Conservation (phyloP, 2,329 filamentous ascomycete genomes). For the Xylaria polymorpha region DNA sequence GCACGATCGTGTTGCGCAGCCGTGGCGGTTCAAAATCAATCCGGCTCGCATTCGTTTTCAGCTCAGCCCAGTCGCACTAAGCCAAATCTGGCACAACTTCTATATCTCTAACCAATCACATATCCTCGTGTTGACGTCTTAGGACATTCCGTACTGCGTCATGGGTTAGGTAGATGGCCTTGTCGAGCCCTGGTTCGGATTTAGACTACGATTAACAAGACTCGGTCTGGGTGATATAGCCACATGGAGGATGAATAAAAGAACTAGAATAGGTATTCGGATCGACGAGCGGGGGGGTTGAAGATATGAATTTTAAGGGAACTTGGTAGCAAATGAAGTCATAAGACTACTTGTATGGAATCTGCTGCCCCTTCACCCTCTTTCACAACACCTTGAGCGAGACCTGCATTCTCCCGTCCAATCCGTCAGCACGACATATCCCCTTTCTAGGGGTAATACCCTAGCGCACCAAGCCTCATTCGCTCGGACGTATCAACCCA, state of each 20-base stretch:
- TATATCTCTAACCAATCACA: constrained; percentile 20
- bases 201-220: too few species aligned
- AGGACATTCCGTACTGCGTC: constrained; percentile 8
- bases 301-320: neutral
- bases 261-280: neutral
- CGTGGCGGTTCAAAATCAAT: neutral
- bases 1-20: neutral
- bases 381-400: neutral
- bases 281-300: neutral
- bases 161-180: neutral
- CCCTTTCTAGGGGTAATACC: neutral
- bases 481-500: neutral
- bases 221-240: neutral
- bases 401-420: neutral
- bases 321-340: neutral
- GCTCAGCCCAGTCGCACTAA: constrained; percentile 2
- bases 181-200: neutral
- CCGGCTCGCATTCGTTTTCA: constrained; percentile 8
- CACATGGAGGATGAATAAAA: neutral
- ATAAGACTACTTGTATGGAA: constrained; percentile 19
- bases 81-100: neutral
- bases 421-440: neutral
- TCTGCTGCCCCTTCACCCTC: neutral
- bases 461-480: neutral
- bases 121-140: constrained; percentile 4